phyloP scores from a whole-genome alignment of 2,329 filamentous ascomycete genomes.

The Aspergillus sp. region DNA sequence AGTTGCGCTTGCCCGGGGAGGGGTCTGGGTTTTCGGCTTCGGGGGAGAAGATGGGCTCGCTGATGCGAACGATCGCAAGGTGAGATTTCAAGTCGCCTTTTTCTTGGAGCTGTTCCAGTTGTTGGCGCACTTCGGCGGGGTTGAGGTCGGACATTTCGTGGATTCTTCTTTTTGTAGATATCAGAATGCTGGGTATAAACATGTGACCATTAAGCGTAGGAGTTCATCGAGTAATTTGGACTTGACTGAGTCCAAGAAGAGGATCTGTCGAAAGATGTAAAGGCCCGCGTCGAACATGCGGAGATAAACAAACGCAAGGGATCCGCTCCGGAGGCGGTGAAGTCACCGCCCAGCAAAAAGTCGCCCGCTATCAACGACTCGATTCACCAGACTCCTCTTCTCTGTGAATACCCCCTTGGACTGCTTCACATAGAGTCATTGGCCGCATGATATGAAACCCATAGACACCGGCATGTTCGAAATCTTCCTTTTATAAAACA shows the following conservation, averaged over 20 bases:
- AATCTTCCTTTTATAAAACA: background rate
- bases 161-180: background rate
- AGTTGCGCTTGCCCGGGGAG: constrained; percentile 57
- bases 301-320: constrained; percentile 19
- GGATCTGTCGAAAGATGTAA: no score
- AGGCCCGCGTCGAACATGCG: constrained; percentile 7
- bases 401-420: background rate
- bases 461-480: background rate
- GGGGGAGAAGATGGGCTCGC: constrained; percentile 65
- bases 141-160: constrained; percentile 19
- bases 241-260: no score
- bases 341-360: constrained; percentile 4
- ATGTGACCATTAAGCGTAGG: no score
- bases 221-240: no score
- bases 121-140: constrained; percentile 26
- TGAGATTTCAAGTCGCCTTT: constrained; percentile 47
- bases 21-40: constrained; percentile 23
- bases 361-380: background rate
- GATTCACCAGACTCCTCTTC: background rate
- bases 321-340: background rate
- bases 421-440: background rate
- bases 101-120: constrained; percentile 47
- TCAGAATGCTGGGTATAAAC: background rate
- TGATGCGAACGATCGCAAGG: constrained; percentile 73
- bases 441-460: background rate